phyloP scores from a whole-genome alignment of 2,329 filamentous ascomycete genomes.

The Phymatotrichopsis omnivora region DNA sequence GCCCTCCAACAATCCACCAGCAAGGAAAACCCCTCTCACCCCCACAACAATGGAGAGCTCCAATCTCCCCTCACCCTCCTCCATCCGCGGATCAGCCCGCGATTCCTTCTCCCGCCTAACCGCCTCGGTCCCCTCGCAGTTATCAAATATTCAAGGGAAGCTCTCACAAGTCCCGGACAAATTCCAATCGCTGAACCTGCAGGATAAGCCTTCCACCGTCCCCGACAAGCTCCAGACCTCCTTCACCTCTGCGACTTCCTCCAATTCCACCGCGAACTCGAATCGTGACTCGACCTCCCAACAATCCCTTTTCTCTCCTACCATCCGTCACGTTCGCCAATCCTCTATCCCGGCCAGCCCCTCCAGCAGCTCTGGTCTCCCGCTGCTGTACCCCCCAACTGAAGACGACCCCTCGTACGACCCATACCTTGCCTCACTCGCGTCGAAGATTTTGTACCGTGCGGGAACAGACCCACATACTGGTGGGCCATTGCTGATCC shows the following conservation, averaged over 20 bases:
- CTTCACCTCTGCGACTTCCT: constrained; percentile 3
- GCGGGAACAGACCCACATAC: constrained; percentile 43
- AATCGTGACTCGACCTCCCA: constrained; percentile 2
- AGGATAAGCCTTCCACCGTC: constrained; percentile 11
- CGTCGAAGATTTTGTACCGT: constrained; percentile 46
- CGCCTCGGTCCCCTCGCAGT: constrained; percentile 14
- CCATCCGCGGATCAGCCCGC: constrained; percentile 11
- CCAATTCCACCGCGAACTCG: constrained; percentile 7
- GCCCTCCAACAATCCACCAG: background rate
- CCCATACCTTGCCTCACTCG: constrained; percentile 40
- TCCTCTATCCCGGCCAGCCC: background rate
- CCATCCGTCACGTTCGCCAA: background rate
- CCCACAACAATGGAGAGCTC: background rate
- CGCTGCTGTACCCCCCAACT: constrained; percentile 34
- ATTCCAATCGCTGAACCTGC: constrained; percentile 5
- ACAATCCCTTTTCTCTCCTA: background rate
- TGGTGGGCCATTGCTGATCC: constrained; percentile 44
- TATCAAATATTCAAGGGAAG: constrained; percentile 16
- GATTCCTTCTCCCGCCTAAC: constrained; percentile 19
- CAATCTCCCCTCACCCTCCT: constrained; percentile 5
- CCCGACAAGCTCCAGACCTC: constrained; percentile 8
- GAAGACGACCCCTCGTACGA: constrained; percentile 41
- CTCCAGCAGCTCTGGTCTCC: constrained; percentile 1
- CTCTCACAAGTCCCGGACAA: constrained; percentile 18
- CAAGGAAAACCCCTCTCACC: background rate